Base-by-base conservation (phyloP, 805 yeast genomes). In the Priceomyces carsonii region DNA sequence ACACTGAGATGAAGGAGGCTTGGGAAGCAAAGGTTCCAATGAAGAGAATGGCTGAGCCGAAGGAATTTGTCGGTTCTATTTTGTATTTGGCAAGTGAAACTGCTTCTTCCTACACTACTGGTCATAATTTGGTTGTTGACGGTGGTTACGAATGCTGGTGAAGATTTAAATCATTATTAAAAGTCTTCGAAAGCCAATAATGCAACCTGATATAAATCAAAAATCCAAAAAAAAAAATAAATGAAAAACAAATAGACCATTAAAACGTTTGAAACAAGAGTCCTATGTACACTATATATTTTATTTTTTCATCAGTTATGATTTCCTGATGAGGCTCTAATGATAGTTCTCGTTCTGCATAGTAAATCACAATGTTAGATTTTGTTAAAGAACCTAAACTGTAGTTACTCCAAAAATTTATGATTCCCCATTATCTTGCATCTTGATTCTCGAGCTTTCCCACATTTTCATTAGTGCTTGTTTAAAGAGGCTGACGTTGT, bases 91-190 rank as follows among this genome's bases (percentile, higher is more conserved):
- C 90, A 17, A 74, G 85, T 24, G 76, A 77, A 38, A 49, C 77
- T 31, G 93, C 91, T 6, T 75, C 85, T 23, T 71, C 83, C 13
- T 86, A 85, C 71, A 84, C 91, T 39, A 85, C 95, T 10, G 95
- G 95, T 53, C 82, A 84, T 57, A 85, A 85, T 62, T 62, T 86
- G 62, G 79, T 82, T 19, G 91, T 84, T 38, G 95, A 86, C 55
- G 95, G 95, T 53, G 95, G 95, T 39, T 86, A 85, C 70, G 82
- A 82, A 48, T 81, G 88, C 48, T 85, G 91, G 91, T 85, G 61
- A 62, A 16, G n/a, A n/a, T n/a, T n/a, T n/a, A n/a, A n/a, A n/a
- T n/a, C n/a, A n/a, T n/a, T n/a, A n/a, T n/a, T n/a, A n/a, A n/a
- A n/a, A n/a, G n/a, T n/a, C n/a, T n/a, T n/a, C n/a, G n/a, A n/a